Conservation (phyloP, 768 basidiomycete genomes). For the Pleurotus tuoliensis region DNA sequence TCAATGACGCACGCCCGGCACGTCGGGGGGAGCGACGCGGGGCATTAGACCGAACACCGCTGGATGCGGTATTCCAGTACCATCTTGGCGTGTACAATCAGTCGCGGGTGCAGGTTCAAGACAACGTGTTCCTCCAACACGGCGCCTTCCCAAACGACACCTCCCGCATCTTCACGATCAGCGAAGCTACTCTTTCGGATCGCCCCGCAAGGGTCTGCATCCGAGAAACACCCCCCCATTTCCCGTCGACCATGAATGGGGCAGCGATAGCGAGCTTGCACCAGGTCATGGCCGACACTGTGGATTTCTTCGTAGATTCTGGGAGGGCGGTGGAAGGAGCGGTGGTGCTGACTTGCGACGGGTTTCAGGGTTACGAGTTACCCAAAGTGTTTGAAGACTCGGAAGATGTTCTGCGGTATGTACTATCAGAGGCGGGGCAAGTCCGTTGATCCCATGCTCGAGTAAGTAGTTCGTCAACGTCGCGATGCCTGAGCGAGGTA, state of each 20-base stretch:
- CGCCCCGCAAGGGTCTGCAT: constrained; percentile 13
- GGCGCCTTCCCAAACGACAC: constrained; percentile 11
- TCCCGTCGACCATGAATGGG: constrained; percentile 12
- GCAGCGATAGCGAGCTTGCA: constrained; percentile 2
- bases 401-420: constrained; percentile 5
- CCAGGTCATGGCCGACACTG: constrained; percentile 4
- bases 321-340: constrained; percentile 2
- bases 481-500: no score
- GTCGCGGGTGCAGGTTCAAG: constrained; percentile 13
- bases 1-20: not conserved
- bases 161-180: constrained; percentile 12
- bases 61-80: constrained; percentile 13
- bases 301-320: constrained; percentile 8
- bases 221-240: constrained; percentile 6
- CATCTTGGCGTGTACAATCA: constrained; percentile 12
- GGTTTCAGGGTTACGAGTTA: constrained; percentile 6
- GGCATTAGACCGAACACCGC: constrained; percentile 5
- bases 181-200: constrained; percentile 11
- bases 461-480: no score
- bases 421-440: constrained; percentile 8
- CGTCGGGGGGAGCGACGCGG: not conserved
- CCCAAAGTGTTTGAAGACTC: constrained; percentile 10
- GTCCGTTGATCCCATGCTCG: not conserved
- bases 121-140: constrained; percentile 16
- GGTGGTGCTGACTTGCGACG: constrained; percentile 11